A percentile compares a stretch with the other conserved stretches of the same genome.
Evolutionary conservation across 2,329 filamentous ascomycete species (phyloP).

Genomic region (Apiospora sp.): DNA sequence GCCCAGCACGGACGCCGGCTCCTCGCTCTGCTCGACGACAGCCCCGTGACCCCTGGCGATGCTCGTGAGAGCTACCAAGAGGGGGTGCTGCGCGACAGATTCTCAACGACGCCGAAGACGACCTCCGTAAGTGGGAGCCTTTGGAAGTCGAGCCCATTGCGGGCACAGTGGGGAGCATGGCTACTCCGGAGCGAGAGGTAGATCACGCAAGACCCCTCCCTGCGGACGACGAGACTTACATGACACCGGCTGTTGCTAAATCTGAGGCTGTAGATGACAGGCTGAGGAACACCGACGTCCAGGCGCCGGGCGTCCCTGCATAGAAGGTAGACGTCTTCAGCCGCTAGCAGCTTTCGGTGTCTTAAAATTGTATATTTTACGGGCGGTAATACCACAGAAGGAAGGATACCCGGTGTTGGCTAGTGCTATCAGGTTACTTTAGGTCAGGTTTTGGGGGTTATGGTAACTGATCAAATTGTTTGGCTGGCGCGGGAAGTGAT

Average conservation of each 20-base stretch:
- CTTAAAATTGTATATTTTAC: neutral
- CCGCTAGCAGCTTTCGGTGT: neutral
- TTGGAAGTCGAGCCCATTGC: conserved; percentile 41
- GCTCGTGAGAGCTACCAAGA: conserved; percentile 72
- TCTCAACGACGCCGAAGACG: conserved; percentile 90
- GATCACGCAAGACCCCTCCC: neutral
- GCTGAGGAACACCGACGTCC: neutral
- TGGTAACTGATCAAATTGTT: neutral
- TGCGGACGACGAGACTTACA: neutral
- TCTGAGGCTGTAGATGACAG: neutral
- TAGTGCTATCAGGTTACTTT: neutral
- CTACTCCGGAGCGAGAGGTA: neutral
- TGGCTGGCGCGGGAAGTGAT: neutral
- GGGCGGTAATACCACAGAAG: neutral
- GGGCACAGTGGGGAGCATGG: conserved; percentile 3
- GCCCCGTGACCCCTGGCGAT: conserved; percentile 88
- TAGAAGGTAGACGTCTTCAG: conserved; percentile 15
- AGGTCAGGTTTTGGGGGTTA: neutral
- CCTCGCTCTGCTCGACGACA: conserved; percentile 86
- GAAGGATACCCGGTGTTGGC: neutral
- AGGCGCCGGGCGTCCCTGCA: neutral
- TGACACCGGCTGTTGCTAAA: conserved; percentile 18
- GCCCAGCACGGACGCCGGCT: conserved; percentile 89
- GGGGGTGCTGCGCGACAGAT: conserved; percentile 78
- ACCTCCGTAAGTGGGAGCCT: conserved; percentile 78